Evolutionary conservation across 805 yeast species (phyloP), one percentile per base, ranked within the genome.

Genomic region (Metschnikowia continentalis): DNA sequence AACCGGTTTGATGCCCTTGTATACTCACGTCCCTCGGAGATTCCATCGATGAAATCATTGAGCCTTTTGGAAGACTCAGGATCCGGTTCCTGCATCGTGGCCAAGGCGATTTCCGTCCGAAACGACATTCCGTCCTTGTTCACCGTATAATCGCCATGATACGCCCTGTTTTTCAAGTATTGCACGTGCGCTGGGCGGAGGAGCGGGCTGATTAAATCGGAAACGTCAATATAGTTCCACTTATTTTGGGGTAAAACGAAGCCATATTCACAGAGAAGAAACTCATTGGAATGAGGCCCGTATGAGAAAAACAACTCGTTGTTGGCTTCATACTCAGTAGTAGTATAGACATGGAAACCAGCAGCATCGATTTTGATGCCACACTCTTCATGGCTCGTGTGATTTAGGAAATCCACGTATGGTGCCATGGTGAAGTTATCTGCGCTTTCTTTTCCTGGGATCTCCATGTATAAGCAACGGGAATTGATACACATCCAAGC

Each of bases 391-490:
- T 76, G 75, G 36, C 71, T 59, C 30, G 69, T 73, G 66, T 92
- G 98, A 67, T 92, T 94, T 47, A 92, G 70, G 64, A 88, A 87
- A 69, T 92, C 99, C 22, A 91, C 90, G 55, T 74, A 84, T 0
- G 99, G 99, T 0, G 92, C 97, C 80, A 92, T 71, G 1, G 98
- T 89, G 71, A 92, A 84, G 64, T 88, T 86, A 57, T 86, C 89
- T 23, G 71, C 78, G 2, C 63, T 62, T 15, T 72, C 69, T 50
- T 77, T 76, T 35, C 78, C 76, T 1, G 87, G 83, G 1, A 88
- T 67, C 3, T 79, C 76, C 84, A 85, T 83, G 64, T 90, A 91
- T 5, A 92, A 72, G 65, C 98, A 92, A 69, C 99, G 83, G 1
- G 97, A 86, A 64, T 94, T 92, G 50, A 91, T 88, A 60, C 92